phyloP scores from a whole-genome alignment of 2,329 filamentous ascomycete genomes.

The Ceratocystis albifundus region DNA sequence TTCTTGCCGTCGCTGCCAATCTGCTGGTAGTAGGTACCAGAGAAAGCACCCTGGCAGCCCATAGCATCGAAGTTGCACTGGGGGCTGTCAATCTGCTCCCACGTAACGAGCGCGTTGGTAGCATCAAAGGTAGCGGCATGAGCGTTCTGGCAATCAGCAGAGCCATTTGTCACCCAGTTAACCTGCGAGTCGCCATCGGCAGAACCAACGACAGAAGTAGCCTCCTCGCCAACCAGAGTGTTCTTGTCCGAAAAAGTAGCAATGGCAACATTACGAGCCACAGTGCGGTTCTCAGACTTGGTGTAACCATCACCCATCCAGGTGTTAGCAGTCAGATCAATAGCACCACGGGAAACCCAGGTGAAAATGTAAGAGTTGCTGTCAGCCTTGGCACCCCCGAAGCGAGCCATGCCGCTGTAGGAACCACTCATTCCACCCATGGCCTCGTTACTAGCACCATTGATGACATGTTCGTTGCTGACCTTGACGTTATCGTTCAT shows the following conservation, averaged over 20 bases:
- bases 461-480: conserved; percentile 51
- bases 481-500: conserved; percentile 42
- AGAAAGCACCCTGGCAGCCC: conserved; percentile 47
- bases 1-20: conserved; percentile 41
- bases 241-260: conserved; percentile 47
- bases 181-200: conserved; percentile 46
- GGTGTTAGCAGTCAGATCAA: conserved; percentile 41
- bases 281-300: conserved; percentile 40
- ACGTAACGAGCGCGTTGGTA: conserved; percentile 44
- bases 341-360: conserved; percentile 50
- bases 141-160: conserved; percentile 46
- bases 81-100: conserved; percentile 49
- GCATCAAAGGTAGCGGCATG: conserved; percentile 45
- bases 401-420: conserved; percentile 46
- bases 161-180: conserved; percentile 45
- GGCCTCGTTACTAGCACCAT: conserved; percentile 46
- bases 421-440: conserved; percentile 54
- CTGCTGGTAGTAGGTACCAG: conserved; percentile 49
- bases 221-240: conserved; percentile 43
- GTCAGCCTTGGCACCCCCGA: conserved; percentile 32
- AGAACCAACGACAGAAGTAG: conserved; percentile 42
- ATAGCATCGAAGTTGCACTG: conserved; percentile 46
- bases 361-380: conserved; percentile 45
- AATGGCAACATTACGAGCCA: conserved; percentile 49
- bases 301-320: conserved; percentile 51